These are phyloP conservation scores for Orbilia oligospora DNA, from an alignment of 2,329 filamentous ascomycete species.

Conservation along the genomic window DNA sequence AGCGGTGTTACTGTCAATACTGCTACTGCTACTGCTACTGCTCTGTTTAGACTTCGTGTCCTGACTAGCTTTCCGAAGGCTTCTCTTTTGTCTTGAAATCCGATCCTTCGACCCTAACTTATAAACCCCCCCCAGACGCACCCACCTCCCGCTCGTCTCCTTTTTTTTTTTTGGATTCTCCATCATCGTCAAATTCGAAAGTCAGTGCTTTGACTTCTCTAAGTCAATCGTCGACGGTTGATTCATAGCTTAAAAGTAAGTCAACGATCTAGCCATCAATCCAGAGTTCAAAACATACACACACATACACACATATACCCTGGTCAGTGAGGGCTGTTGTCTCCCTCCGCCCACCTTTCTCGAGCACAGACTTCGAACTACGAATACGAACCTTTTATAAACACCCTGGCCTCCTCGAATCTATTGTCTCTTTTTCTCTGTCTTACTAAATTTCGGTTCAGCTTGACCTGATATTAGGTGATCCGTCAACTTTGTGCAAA, in stretches of 20 bases:
- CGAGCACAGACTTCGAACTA: slow-evolving; percentile 29
- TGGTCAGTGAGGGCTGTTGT: not conserved
- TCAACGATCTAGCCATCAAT: slow-evolving; percentile 33
- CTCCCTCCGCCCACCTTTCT: not conserved
- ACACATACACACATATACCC: not conserved
- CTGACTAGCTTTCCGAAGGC: slow-evolving; percentile 55
- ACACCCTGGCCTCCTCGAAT: slow-evolving; percentile 5
- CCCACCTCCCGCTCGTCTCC: slow-evolving; percentile 34
- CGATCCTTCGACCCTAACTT: slow-evolving; percentile 39
- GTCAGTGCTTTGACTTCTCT: slow-evolving; percentile 54
- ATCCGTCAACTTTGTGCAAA: slow-evolving; percentile 31
- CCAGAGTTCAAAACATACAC: slow-evolving; percentile 54
- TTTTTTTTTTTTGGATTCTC: slow-evolving; percentile 7
- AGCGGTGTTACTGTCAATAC: slow-evolving; percentile 42
- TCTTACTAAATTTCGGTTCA: slow-evolving; percentile 47
- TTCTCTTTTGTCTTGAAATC: slow-evolving; percentile 46
- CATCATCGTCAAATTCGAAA: slow-evolving; percentile 40
- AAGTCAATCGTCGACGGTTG: slow-evolving; percentile 52
- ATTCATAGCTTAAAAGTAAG: slow-evolving; percentile 61
- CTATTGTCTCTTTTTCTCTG: slow-evolving; percentile 11
- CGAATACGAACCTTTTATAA: slow-evolving; percentile 32
- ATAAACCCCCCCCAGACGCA: slow-evolving; percentile 58
- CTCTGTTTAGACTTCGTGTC: slow-evolving; percentile 59
- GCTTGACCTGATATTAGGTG: slow-evolving; percentile 37
- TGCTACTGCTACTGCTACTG: slow-evolving; percentile 44